Conservation (phyloP, 2,329 filamentous ascomycete genomes). For the Cladosporium sphaerospermum region DNA sequence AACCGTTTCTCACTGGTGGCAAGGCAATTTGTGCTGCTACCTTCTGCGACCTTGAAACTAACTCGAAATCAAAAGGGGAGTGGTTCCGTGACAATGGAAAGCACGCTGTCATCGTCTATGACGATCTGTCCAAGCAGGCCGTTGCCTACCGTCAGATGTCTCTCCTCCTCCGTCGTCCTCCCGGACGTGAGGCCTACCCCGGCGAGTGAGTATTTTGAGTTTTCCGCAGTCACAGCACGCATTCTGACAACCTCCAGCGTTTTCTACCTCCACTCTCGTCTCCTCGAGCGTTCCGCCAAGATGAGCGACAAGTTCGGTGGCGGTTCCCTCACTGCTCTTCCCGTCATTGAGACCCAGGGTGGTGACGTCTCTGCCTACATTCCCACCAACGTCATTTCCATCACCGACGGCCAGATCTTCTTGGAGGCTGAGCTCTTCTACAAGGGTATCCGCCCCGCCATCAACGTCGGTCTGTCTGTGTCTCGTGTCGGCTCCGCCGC, state of each 20-base stretch:
- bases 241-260: conserved; percentile 41
- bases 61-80: background rate
- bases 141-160: conserved; percentile 73
- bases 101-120: conserved; percentile 85
- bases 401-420: conserved; percentile 99
- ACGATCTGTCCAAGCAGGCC: conserved; percentile 97
- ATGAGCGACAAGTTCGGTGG: conserved; percentile 93
- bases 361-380: conserved; percentile 99
- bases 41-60: too few relatives aligned
- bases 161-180: conserved; percentile 91
- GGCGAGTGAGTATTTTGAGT: conserved; percentile 60
- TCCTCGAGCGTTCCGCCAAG: conserved; percentile 98
- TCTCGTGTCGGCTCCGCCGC: conserved; percentile 99
- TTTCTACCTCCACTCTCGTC: conserved; percentile 99
- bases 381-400: conserved; percentile 99
- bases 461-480: conserved; percentile 99
- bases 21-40: too few relatives aligned
- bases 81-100: conserved; percentile 78
- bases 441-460: conserved; percentile 99
- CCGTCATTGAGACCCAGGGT: conserved; percentile 98
- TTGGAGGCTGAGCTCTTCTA: conserved; percentile 99
- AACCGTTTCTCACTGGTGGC: too few relatives aligned
- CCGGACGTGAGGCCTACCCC: conserved; percentile 98
- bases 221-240: background rate
- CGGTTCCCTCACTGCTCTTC: conserved; percentile 94